Base-by-base conservation (phyloP, 441 rosid genomes). In the Adansonia gregorii region DNA sequence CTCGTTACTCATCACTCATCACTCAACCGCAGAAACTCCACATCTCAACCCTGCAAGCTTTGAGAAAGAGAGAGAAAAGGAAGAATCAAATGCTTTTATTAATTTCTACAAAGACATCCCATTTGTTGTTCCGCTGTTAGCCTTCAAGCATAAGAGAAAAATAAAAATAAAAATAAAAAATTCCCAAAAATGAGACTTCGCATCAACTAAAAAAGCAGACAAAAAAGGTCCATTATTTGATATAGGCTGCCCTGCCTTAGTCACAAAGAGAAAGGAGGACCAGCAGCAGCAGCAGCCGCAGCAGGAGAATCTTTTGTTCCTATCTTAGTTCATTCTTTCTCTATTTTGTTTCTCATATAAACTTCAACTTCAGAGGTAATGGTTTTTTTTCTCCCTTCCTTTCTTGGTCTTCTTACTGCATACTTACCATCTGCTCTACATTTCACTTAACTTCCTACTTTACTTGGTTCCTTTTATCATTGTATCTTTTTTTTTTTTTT, bases 11-110 rank as follows among this genome's bases (percentile, higher is more conserved):
- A 14, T 39, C 31, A 14, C 35, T 27, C 35, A 27, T 27, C 3
- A 27, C 35, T 27, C 35, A 27, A 27, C 35, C 35, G 35, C 35
- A 27, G 2, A 27, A 27, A 0, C 35, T 27, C 35, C 35, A 27
- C 35, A 27, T 27, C 35, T 27, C 35, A 27, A 27, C 35, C 35
- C 3, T 27, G 35, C 1, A 58, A 19, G 6, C 15, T n/a, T 9
- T 15, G 49, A 65, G n/a, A 15, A 4, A 68, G 4, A 15, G 20
- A 51, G 24, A 17, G 49, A 10, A 66, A 35, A 66, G 61, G 58
- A 2, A 79, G 86, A 79, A 87, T 83, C 88, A 78, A 80, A 66
- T 81, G 76, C 88, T 76, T 78, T 74, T 77, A 67, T 74, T 77
- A 67, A 55, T 55, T 55, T 17, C 60, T 51, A 73, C 70, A 82